Percentiles rank a stretch among this genome's conserved stretches.
phyloP scores from a whole-genome alignment of 179 eudicot species.

The Beta lomatogona region DNA sequence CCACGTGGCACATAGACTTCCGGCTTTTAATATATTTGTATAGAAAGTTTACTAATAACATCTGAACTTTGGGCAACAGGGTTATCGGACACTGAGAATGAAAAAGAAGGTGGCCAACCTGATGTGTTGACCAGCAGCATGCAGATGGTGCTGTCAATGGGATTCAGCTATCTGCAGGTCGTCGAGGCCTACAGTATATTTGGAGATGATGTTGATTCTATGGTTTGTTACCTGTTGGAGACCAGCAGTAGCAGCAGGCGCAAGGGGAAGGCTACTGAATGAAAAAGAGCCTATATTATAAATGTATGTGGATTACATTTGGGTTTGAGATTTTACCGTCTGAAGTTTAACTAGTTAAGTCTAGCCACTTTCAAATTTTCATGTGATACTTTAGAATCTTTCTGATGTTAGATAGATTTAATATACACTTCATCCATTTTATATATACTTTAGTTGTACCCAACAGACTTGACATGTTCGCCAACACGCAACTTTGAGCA shows the following conservation, averaged over 20 bases:
- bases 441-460: too few relatives aligned
- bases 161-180: conserved; percentile 88
- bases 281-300: conserved; percentile 8
- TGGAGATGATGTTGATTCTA: conserved; percentile 92
- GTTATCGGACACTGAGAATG: conserved; percentile 56
- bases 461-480: too few relatives aligned
- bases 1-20: too few relatives aligned
- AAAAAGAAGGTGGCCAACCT: conserved; percentile 33
- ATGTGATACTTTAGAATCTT: conserved; percentile 3
- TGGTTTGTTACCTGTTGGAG: conserved; percentile 87
- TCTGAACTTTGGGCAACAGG: conserved; percentile 42
- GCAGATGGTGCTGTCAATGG: conserved; percentile 89
- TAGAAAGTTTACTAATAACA: not conserved
- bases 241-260: conserved; percentile 74
- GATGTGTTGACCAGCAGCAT: conserved; percentile 61
- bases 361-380: not conserved
- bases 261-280: conserved; percentile 88
- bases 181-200: conserved; percentile 90
- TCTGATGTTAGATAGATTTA: not conserved
- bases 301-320: not conserved
- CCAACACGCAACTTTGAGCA: too few relatives aligned
- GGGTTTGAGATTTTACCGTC: conserved; percentile 4
- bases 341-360: not conserved
- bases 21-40: too few relatives aligned
- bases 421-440: too few relatives aligned